Evolutionary conservation across 2,329 filamentous ascomycete species (phyloP).

Genomic region (Aureobasidium sp.): DNA sequence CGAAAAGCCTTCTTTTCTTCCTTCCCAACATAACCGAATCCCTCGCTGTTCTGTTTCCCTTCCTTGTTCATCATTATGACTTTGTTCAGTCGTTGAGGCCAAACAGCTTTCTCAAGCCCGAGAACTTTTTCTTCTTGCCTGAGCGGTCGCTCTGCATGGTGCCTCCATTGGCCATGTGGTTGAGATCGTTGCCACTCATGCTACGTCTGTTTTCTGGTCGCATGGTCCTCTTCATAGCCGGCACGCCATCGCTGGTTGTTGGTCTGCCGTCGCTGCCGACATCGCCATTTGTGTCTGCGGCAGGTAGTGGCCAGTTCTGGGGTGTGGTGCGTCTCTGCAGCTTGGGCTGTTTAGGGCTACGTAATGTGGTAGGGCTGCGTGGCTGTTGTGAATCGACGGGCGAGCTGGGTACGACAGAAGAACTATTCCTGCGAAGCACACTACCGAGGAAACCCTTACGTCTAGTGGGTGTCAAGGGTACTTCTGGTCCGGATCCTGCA

Average conservation of each 20-base stretch:
- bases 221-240: slow-evolving; percentile 21
- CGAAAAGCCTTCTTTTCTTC: not conserved
- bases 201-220: slow-evolving; percentile 27
- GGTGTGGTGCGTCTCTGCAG: slow-evolving; percentile 10
- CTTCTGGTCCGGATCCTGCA: slow-evolving; percentile 16
- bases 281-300: not conserved
- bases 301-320: slow-evolving; percentile 42
- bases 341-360: slow-evolving; percentile 22
- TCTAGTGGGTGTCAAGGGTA: slow-evolving; percentile 17
- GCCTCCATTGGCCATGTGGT: slow-evolving; percentile 13
- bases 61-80: not conserved
- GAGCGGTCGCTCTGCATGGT: slow-evolving; percentile 28
- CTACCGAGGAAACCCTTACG: slow-evolving; percentile 29
- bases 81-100: slow-evolving; percentile 44
- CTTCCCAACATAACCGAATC: not conserved
- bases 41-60: not conserved
- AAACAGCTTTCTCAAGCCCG: slow-evolving; percentile 59
- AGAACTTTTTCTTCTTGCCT: slow-evolving; percentile 60
- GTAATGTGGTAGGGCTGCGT: slow-evolving; percentile 22
- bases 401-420: slow-evolving; percentile 17
- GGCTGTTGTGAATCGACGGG: slow-evolving; percentile 15
- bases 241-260: slow-evolving; percentile 29
- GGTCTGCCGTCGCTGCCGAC: slow-evolving; percentile 21
- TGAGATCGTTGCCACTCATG: slow-evolving; percentile 20
- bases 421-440: slow-evolving; percentile 29